Conservation (phyloP, 345 rosid genomes). For the Eucalyptus polyanthemos region DNA sequence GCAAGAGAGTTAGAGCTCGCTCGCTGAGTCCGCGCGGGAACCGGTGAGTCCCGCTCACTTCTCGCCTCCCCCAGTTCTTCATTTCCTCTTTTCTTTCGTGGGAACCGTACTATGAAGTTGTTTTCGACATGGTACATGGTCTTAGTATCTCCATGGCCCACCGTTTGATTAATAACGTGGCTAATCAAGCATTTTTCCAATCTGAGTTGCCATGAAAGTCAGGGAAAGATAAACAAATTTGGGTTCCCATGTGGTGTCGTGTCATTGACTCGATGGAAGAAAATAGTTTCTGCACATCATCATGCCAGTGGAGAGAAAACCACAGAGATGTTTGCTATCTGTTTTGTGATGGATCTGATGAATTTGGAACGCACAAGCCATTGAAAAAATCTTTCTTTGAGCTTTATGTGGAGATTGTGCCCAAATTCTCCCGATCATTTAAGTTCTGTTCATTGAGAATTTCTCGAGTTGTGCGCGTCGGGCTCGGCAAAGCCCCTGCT, state of each 20-base stretch:
- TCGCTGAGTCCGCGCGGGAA: not conserved
- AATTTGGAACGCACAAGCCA: not conserved
- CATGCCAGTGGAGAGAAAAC: not conserved
- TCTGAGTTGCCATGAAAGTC: not conserved
- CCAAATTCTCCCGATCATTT: not conserved
- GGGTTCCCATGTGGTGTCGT: not conserved
- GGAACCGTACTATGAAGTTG: not conserved
- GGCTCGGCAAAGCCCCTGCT: not conserved
- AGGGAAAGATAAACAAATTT: not conserved
- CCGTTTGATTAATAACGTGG: not conserved
- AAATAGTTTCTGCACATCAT: not conserved
- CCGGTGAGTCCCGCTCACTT: not conserved
- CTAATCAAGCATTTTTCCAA: not conserved
- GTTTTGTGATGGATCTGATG: not conserved
- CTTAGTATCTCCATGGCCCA: not conserved
- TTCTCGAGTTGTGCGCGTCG: not conserved
- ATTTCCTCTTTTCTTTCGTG: not conserved
- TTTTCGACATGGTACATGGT: not conserved
- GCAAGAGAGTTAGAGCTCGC: not conserved
- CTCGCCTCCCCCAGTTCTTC: not conserved
- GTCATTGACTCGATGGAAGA: not conserved
- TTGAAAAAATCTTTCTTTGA: not conserved
- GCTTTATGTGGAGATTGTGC: not conserved
- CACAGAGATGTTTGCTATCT: not conserved
- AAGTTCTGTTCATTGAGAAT: not conserved